Conservation (phyloP, 345 rosid genomes). For the Hevea brasiliensis region DNA sequence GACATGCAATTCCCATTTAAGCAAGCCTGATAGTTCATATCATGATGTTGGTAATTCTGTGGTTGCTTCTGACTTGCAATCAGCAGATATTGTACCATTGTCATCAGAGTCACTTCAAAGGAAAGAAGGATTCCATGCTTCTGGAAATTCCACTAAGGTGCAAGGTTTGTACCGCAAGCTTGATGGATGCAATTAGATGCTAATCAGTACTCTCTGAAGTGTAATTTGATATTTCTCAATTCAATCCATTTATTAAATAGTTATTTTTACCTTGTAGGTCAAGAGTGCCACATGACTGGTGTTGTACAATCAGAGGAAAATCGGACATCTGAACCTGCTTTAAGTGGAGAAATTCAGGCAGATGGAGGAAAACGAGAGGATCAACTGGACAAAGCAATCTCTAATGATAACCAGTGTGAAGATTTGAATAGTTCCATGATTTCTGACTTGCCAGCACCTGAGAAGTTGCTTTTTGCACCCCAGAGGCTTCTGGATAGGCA, state of each 20-base stretch:
- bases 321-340: constrained; percentile 39
- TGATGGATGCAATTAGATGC: constrained; percentile 13
- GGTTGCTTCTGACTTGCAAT: constrained; percentile 16
- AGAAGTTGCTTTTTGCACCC: constrained; percentile 66
- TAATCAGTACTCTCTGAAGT: background rate
- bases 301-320: constrained; percentile 35
- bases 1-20: constrained; percentile 38
- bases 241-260: constrained; percentile 1
- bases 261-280: constrained; percentile 29
- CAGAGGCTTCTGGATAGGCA: constrained; percentile 45
- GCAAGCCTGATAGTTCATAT: constrained; percentile 22
- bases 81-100: constrained; percentile 24
- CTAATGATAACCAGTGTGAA: constrained; percentile 42
- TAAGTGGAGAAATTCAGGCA: constrained; percentile 38
- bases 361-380: constrained; percentile 35
- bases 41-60: constrained; percentile 17
- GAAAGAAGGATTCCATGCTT: constrained; percentile 23
- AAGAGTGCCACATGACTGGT: constrained; percentile 32
- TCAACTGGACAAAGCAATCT: constrained; percentile 30
- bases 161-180: constrained; percentile 47
- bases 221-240: background rate
- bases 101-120: constrained; percentile 20
- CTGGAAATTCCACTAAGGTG: constrained; percentile 34
- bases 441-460: constrained; percentile 68
- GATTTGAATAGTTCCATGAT: constrained; percentile 32